These are phyloP conservation scores for Vachellia collinsii DNA, from an alignment of 306 rosid genomes.

Conservation along the genomic window DNA sequence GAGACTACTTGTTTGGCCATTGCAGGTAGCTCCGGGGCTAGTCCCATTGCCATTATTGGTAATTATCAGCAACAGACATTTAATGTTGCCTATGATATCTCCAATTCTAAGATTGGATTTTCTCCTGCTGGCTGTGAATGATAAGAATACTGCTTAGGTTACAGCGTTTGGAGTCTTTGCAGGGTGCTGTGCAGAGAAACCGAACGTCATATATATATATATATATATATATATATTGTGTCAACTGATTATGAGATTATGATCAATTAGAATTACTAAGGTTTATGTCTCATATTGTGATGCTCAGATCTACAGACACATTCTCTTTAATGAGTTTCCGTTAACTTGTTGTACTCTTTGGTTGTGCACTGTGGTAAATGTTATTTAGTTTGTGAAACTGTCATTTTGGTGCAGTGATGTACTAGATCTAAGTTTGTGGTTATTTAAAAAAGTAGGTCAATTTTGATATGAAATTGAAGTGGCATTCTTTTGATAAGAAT, in stretches of 20 bases:
- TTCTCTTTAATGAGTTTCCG: not conserved
- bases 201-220: not conserved
- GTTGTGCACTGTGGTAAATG: not conserved
- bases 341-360: not conserved
- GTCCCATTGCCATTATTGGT: slow-evolving; percentile 51
- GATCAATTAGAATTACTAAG: not conserved
- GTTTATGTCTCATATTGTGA: not conserved
- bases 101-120: slow-evolving; percentile 64
- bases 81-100: slow-evolving; percentile 54
- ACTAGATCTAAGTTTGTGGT: not conserved
- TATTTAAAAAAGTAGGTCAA: not conserved
- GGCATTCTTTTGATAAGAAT: too few relatives aligned
- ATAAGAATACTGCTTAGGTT: not conserved
- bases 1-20: slow-evolving; percentile 59
- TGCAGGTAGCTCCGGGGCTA: slow-evolving; percentile 33
- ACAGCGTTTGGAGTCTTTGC: not conserved
- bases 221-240: not conserved
- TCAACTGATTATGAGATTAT: not conserved
- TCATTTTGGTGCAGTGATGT: not conserved
- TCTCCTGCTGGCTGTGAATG: slow-evolving; percentile 62
- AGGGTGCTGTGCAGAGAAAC: not conserved
- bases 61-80: slow-evolving; percentile 66
- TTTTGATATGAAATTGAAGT: not conserved
- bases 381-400: not conserved
- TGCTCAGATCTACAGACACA: not conserved